Conservation (phyloP, 2,329 filamentous ascomycete genomes). For the Pseudopithomyces chartarum region DNA sequence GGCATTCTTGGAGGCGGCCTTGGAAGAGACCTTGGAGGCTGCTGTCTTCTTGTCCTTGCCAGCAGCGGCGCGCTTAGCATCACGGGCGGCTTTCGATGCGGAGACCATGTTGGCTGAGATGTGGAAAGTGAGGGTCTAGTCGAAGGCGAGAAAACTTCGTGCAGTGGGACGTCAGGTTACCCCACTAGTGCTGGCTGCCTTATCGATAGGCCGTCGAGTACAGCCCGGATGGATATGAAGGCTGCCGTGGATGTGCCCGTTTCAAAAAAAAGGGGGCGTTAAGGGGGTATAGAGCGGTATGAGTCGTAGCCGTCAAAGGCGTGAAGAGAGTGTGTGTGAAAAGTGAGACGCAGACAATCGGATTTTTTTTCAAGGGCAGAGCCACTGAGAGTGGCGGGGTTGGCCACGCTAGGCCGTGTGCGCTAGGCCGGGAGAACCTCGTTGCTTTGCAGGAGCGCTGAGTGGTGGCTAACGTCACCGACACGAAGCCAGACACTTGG, state of each 20-base stretch:
- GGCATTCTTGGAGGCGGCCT: conserved; percentile 65
- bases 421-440: not conserved
- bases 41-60: conserved; percentile 77
- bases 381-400: conserved; percentile 1
- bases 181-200: conserved; percentile 5
- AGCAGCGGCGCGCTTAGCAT: conserved; percentile 69
- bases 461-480: not conserved
- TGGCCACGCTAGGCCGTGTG: not conserved
- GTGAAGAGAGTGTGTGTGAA: not conserved
- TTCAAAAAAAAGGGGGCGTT: not conserved
- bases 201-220: conserved; percentile 11
- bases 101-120: conserved; percentile 62
- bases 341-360: conserved; percentile 6
- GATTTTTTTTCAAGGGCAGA: conserved; percentile 5
- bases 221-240: not conserved
- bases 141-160: conserved; percentile 16
- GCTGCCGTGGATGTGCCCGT: not conserved
- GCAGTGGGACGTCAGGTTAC: conserved; percentile 10
- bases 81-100: conserved; percentile 70
- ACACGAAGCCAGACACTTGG: not conserved
- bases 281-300: not conserved
- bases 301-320: not conserved
- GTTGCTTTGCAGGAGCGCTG: not conserved
- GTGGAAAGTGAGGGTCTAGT: conserved; percentile 8
- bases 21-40: conserved; percentile 72